phyloP scores from a whole-genome alignment of 2,329 filamentous ascomycete genomes.

The Cylindrodendrum hubeiense region DNA sequence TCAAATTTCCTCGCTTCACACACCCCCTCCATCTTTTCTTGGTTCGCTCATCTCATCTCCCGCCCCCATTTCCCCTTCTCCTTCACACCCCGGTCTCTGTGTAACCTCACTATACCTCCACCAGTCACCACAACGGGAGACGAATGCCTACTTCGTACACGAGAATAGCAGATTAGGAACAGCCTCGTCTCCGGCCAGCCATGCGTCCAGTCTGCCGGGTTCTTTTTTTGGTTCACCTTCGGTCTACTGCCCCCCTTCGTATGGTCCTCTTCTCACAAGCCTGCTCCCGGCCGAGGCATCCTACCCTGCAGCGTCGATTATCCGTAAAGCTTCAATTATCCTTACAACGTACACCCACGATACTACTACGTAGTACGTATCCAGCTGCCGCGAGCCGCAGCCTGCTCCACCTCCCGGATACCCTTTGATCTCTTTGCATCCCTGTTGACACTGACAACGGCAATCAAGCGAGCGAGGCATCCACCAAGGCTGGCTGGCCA shows the following conservation, averaged over 20 bases:
- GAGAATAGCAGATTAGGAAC: constrained; percentile 10
- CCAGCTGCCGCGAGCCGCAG: constrained; percentile 20
- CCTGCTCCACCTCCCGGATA: constrained; percentile 24
- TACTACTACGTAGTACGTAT: neutral
- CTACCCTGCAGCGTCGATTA: neutral
- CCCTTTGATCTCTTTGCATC: constrained; percentile 27
- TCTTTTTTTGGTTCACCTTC: neutral
- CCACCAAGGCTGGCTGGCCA: constrained; percentile 37
- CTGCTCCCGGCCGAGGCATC: constrained; percentile 17
- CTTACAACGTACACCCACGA: neutral
- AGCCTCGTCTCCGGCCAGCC: neutral
- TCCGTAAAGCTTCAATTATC: neutral
- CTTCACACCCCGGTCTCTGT: constrained; percentile 35
- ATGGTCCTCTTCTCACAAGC: constrained; percentile 12
- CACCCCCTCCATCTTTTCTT: constrained; percentile 16
- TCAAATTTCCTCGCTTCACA: constrained; percentile 40
- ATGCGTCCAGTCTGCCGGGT: neutral
- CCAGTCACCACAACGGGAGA: constrained; percentile 21
- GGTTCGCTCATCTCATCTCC: constrained; percentile 32
- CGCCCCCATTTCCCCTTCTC: constrained; percentile 30
- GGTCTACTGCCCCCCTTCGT: neutral
- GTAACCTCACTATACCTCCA: constrained; percentile 35
- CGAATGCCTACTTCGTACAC: constrained; percentile 30
- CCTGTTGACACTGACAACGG: constrained; percentile 42
- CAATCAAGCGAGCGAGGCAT: constrained; percentile 44